Base-by-base conservation (phyloP, 495 filamentous ascomycete species). In the Trichoderma virens region DNA sequence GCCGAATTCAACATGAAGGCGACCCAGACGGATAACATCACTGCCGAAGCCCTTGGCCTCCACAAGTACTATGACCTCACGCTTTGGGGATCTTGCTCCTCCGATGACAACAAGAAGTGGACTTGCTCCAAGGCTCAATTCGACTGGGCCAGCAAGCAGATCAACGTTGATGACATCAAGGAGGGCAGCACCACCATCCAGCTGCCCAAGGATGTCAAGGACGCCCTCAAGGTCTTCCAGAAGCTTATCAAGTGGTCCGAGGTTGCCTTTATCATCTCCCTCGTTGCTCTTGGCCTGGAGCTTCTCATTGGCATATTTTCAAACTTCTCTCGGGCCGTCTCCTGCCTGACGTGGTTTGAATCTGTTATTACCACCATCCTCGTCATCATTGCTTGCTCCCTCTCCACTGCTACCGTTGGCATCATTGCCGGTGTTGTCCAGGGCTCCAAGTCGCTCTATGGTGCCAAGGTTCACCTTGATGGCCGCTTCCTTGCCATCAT, bases 41-140 rank as follows among this genome's bases (percentile, higher is more conserved):
- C 78, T 13, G 80, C 84, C 28, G 64, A 72, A 1, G 78, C 86
- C 11, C 78, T 87, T 30, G 79, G 82, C 28, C 79, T 98, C 51
- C 81, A 79, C 62, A 87, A 95, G 74, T 83, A 86, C 70, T 98
- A 98, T 83, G 82, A 85, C 61, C 81, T 97, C 71, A 84, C 83
- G 66, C 80, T 98, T 31, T 96, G 89, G 89, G 88, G 89, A 71
- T 97, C 92, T 84, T 98, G 94, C 80, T 78, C 75, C 5, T 68
- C 72, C 9, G 68, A 78, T 45, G 78, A 77, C 39, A 79, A 78
- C 65, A 74, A 78, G 32, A 41, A 62, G 61, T 76, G 80, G 62
- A 78, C 69, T 63, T 86, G 87, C 78, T 82, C 75, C 39, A 79
- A 89, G 75, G 74, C 83, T 4, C 73, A 85, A 65, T 97, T 90